These are phyloP conservation scores for Dryas integrifolia DNA, from an alignment of 331 rosid genomes.

Conservation along the genomic window DNA sequence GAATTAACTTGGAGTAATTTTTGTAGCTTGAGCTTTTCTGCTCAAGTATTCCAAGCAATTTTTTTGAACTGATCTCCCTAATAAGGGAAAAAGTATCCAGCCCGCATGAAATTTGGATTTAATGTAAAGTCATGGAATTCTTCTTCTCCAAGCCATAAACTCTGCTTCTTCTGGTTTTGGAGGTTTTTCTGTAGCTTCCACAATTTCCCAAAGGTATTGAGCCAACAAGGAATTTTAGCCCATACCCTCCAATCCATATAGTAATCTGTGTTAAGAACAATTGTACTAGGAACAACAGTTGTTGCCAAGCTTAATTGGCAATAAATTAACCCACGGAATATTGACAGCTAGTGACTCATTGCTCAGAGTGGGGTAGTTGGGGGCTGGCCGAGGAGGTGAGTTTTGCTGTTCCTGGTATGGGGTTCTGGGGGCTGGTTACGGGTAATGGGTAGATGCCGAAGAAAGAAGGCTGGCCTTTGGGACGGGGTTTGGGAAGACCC, in stretches of 20 bases:
- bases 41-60: background rate
- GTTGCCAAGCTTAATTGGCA: background rate
- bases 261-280: too few species aligned
- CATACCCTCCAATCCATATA: background rate
- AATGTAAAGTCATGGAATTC: background rate
- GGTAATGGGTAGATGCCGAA: too few species aligned
- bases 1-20: background rate
- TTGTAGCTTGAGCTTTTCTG: background rate
- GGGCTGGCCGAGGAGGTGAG: too few species aligned
- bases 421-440: too few species aligned
- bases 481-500: too few species aligned
- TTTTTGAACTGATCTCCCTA: too few species aligned
- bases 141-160: background rate
- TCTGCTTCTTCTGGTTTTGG: background rate
- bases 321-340: background rate
- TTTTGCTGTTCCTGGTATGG: too few species aligned
- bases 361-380: background rate
- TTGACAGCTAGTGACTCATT: background rate
- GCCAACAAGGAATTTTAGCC: background rate
- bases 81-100: too few species aligned
- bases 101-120: background rate
- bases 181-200: background rate
- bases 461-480: too few species aligned
- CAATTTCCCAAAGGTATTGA: background rate
- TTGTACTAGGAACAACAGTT: background rate